Evolutionary conservation across 2,329 filamentous ascomycete genomes (phyloP).

Genomic region (Sphaerulina vaccinii): DNA sequence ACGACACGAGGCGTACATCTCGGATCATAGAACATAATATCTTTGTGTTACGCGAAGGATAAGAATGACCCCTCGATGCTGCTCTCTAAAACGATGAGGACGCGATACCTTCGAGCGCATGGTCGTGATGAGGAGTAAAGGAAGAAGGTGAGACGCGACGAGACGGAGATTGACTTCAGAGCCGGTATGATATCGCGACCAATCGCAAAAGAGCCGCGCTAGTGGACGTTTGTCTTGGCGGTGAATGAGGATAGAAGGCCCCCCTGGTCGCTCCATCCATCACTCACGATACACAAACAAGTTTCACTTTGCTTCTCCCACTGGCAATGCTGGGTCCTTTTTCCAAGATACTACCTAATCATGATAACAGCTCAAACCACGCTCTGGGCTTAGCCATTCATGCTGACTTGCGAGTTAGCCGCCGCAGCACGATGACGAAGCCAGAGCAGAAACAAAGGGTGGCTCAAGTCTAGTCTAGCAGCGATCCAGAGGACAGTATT

Average conservation of each 20-base stretch:
- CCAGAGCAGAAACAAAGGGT: background rate
- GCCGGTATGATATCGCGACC: background rate
- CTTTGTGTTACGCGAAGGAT: background rate
- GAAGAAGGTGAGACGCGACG: too few relatives aligned
- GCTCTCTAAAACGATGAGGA: background rate
- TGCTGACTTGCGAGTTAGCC: background rate
- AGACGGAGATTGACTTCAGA: background rate
- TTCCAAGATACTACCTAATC: background rate
- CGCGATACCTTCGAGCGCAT: too few relatives aligned
- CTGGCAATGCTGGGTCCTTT: background rate
- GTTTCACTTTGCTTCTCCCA: background rate
- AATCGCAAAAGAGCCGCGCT: background rate
- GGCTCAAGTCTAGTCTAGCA: too few relatives aligned
- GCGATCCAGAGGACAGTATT: background rate
- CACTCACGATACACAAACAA: background rate
- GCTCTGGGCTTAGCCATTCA: background rate
- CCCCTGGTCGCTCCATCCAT: background rate
- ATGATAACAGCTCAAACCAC: background rate
- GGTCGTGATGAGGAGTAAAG: background rate
- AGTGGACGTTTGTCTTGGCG: background rate
- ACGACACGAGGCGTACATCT: background rate
- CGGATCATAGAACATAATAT: background rate
- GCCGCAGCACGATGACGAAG: conserved; percentile 10
- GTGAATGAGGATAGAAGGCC: background rate
- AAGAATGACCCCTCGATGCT: background rate